Evolutionary conservation across 495 filamentous ascomycete species (phyloP), one percentile per base, ranked within the genome.

Genomic region (Aspergillus heteromorphus): DNA sequence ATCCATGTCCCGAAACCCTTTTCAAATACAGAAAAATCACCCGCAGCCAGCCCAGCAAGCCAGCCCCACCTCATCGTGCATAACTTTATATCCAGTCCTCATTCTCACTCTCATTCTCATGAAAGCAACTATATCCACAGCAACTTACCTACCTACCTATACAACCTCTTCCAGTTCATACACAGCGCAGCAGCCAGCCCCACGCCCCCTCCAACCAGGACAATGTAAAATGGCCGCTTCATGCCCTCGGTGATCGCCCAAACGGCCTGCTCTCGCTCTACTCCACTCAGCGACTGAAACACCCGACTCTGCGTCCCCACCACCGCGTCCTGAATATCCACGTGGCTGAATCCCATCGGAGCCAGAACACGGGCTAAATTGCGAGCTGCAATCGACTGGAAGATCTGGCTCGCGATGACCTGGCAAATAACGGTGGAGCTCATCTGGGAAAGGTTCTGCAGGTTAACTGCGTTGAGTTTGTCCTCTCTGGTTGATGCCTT

Each of bases 391-490:
- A 7, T 23, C 19, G 42, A 14, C 51, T 61, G 58, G 25, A 61
- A 61, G 6, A 57, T 50, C 5, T 40, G 40, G 0, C 58, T 54
- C 14, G 58, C 54, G 10, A 57, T 31, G 0, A 51, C 50, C 6
- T 57, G 54, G 2, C 27, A 34, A 2, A 57, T 57, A 0, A 54
- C 50, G 8, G 56, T 51, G 0, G 36, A 40, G 30, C 58, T 54
- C 40, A 55, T 54, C 51, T 61, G 58, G 0, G 51, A 31, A 23
- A 57, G 51, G 17, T 57, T 57, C 23, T 57, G 50, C 11, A 61
- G 6, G 14, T 14, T 23, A 0, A 57, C 25, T 0, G 58, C 54
- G 16, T 45, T 51, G 13, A n/a, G 5, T 1, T 14, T n/a, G 23
- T 57, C 58, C 18, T 49, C 18, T 17, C 38, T 23, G 40, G 41